Conservation (phyloP, 2,329 filamentous ascomycete species). For the Zymoseptoria ardabiliae region DNA sequence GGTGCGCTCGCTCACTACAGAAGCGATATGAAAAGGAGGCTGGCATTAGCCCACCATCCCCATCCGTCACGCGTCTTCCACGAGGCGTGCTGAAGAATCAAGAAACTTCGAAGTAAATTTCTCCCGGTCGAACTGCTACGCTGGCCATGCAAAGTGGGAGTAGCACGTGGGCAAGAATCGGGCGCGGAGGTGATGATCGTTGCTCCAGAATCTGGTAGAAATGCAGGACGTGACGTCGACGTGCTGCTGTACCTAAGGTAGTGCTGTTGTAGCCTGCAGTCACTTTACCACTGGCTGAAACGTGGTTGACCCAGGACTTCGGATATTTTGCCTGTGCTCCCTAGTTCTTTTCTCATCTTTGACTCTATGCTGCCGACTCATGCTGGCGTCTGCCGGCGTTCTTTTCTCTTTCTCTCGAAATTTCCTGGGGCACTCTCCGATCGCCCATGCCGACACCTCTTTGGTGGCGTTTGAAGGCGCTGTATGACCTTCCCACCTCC, state of each 20-base stretch:
- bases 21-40: neutral
- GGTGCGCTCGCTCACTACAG: neutral
- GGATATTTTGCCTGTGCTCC: neutral
- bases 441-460: neutral
- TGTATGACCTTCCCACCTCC: neutral
- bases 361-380: neutral
- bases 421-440: neutral
- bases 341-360: neutral
- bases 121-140: neutral
- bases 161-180: neutral
- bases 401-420: neutral
- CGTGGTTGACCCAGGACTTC: neutral
- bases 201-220: neutral
- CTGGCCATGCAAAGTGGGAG: no score
- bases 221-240: neutral
- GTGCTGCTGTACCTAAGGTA: neutral
- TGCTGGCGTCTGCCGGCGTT: neutral
- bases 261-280: neutral
- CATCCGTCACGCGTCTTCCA: neutral
- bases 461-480: neutral
- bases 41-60: neutral
- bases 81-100: neutral
- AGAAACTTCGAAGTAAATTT: neutral
- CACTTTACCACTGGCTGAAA: neutral
- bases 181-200: neutral